phyloP scores from a whole-genome alignment of 2,329 filamentous ascomycete species.

The Fusarium tricinctum region DNA sequence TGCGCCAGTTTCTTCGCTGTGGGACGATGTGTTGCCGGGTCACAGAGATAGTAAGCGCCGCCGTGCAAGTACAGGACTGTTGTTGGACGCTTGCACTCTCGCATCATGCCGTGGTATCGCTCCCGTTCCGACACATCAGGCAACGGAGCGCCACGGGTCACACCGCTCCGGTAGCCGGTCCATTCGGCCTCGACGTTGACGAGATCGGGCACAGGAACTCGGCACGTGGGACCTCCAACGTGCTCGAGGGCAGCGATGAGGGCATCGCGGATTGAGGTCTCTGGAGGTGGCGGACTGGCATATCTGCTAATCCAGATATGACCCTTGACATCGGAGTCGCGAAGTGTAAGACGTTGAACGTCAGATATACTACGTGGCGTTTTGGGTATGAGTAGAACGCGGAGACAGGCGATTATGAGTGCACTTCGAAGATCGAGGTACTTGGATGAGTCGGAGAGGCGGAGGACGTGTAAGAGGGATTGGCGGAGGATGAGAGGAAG shows the following conservation, averaged over 20 bases:
- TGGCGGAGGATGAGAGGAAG: slow-evolving; percentile 74
- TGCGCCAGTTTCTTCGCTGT: slow-evolving; percentile 73
- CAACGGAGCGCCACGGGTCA: slow-evolving; percentile 62
- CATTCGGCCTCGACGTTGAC: slow-evolving; percentile 78
- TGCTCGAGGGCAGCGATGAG: slow-evolving; percentile 67
- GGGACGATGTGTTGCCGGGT: slow-evolving; percentile 75
- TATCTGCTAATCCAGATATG: slow-evolving; percentile 85
- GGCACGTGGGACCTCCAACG: slow-evolving; percentile 40
- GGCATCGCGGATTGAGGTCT: slow-evolving; percentile 68
- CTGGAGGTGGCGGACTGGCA: slow-evolving; percentile 71
- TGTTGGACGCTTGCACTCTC: slow-evolving; percentile 72
- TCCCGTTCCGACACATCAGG: slow-evolving; percentile 72
- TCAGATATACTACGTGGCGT: slow-evolving; percentile 68
- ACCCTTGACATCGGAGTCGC: slow-evolving; percentile 79
- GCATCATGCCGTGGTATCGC: slow-evolving; percentile 76
- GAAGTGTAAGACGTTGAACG: slow-evolving; percentile 73
- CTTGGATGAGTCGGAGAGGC: slow-evolving; percentile 76
- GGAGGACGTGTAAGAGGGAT: slow-evolving; percentile 73
- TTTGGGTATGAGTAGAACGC: slow-evolving; percentile 68
- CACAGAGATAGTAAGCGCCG: slow-evolving; percentile 80
- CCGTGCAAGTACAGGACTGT: slow-evolving; percentile 83
- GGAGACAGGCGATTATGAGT: slow-evolving; percentile 78
- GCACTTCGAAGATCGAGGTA: slow-evolving; percentile 86
- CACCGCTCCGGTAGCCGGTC: slow-evolving; percentile 76
- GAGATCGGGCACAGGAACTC: slow-evolving; percentile 63